These are phyloP conservation scores for Thermomucor indicae-seudaticae DNA, from an alignment of 371 early-diverging fungal species.

Conservation along the genomic window DNA sequence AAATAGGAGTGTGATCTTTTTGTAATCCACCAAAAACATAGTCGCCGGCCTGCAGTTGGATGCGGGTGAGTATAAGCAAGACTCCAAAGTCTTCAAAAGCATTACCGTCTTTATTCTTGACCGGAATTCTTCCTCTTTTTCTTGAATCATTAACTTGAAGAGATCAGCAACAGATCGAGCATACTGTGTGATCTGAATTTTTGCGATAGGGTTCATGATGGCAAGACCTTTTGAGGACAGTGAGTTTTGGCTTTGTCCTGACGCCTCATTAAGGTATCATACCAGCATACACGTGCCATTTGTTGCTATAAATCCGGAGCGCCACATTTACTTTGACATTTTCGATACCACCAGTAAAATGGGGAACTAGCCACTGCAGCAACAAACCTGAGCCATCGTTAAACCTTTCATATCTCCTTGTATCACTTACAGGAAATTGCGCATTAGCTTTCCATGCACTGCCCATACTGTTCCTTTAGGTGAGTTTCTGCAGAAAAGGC, in stretches of 20 bases:
- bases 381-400: not conserved
- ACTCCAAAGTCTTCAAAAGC: not conserved
- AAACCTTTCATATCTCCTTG: not conserved
- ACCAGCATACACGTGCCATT: conserved; percentile 97
- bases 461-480: conserved; percentile 67
- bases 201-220: conserved; percentile 89
- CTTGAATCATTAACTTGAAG: conserved; percentile 92
- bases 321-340: conserved; percentile 93
- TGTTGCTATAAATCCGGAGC: conserved; percentile 88
- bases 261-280: too few relatives aligned
- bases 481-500: not conserved
- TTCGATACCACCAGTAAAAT: conserved; percentile 90
- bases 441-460: conserved; percentile 87
- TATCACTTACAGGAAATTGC: conserved; percentile 69
- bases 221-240: conserved; percentile 64
- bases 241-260: conserved; percentile 1
- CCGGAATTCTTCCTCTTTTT: conserved; percentile 75
- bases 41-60: conserved; percentile 57
- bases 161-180: conserved; percentile 83
- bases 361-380: conserved; percentile 77
- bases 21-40: conserved; percentile 82
- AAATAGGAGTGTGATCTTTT: conserved; percentile 56
- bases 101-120: conserved; percentile 58
- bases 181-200: conserved; percentile 83
- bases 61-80: not conserved